Conservation (phyloP, 1,284 basidiomycete species). For the Ganoderma meredithae region DNA sequence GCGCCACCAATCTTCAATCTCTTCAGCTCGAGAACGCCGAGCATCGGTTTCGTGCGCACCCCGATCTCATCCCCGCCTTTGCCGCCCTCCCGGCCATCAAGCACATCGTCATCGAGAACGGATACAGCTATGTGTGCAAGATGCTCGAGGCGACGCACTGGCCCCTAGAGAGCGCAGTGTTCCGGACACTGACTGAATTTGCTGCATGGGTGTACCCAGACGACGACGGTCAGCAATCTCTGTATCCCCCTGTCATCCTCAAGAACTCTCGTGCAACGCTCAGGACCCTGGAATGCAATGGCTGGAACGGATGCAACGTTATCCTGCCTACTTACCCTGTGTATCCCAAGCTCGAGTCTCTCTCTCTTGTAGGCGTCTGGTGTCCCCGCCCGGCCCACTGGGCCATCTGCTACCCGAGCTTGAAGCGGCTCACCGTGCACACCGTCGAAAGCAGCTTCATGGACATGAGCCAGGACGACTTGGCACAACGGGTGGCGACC, state of each 20-base stretch:
- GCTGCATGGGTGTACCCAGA: not conserved
- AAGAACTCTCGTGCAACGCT: constrained; percentile 14
- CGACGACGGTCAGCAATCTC: not conserved
- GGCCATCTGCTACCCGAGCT: constrained; percentile 11
- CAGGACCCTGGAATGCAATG: constrained; percentile 3
- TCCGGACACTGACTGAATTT: not conserved
- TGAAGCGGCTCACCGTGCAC: constrained; percentile 5
- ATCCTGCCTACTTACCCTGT: constrained; percentile 15
- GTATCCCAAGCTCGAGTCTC: constrained; percentile 10
- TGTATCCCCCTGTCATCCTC: constrained; percentile 19
- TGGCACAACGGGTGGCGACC: not conserved
- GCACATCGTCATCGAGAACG: constrained; percentile 9
- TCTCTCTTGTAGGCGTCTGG: constrained; percentile 9
- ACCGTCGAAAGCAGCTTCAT: constrained; percentile 8
- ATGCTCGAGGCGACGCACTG: constrained; percentile 20
- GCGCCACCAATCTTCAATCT: constrained; percentile 12
- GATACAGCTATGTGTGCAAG: constrained; percentile 13
- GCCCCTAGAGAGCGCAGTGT: constrained; percentile 12
- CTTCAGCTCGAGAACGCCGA: constrained; percentile 15
- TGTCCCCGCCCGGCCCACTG: constrained; percentile 10
- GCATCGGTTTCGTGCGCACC: constrained; percentile 10
- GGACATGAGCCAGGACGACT: not conserved
- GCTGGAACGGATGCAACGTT: constrained; percentile 9
- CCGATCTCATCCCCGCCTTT: constrained; percentile 13
- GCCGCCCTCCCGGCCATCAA: constrained; percentile 15